Percentiles rank a stretch among this genome's conserved stretches.
Evolutionary conservation across 176 grass and related monocot genomes (phyloP).

Genomic region (Oryza glumipatula): DNA sequence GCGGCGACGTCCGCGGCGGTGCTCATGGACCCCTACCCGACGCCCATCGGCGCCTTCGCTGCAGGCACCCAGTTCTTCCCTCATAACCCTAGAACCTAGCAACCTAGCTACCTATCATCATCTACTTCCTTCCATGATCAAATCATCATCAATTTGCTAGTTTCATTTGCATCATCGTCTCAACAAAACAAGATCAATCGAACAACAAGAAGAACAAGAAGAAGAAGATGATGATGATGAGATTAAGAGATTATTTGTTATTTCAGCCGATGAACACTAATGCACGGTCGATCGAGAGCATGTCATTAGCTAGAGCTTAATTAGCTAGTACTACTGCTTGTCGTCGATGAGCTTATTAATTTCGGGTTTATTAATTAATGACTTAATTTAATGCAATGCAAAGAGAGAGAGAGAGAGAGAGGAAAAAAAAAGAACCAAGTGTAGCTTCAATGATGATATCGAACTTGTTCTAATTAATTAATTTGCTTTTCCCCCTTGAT

Average conservation of each 20-base stretch:
- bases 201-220: conserved; percentile 30
- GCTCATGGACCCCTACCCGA: conserved; percentile 92
- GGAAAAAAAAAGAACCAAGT: conserved; percentile 22
- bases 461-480: background rate
- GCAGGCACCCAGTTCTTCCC: conserved; percentile 98
- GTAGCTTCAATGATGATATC: conserved; percentile 38
- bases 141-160: conserved; percentile 42
- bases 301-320: conserved; percentile 51
- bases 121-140: conserved; percentile 33
- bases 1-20: conserved; percentile 55
- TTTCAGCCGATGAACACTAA: conserved; percentile 46
- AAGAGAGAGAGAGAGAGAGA: background rate
- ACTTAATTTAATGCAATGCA: conserved; percentile 39
- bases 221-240: background rate
- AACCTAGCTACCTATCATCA: conserved; percentile 25
- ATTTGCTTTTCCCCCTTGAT: background rate
- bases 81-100: conserved; percentile 88
- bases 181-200: conserved; percentile 28
- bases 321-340: conserved; percentile 7
- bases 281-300: conserved; percentile 18
- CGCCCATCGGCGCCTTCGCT: conserved; percentile 88
- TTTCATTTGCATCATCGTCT: conserved; percentile 43
- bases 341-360: conserved; percentile 23
- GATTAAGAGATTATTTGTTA: conserved; percentile 32
- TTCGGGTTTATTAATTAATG: conserved; percentile 31